phyloP scores from a whole-genome alignment of 768 basidiomycete genomes.

The Amanita pseudoporphyria region DNA sequence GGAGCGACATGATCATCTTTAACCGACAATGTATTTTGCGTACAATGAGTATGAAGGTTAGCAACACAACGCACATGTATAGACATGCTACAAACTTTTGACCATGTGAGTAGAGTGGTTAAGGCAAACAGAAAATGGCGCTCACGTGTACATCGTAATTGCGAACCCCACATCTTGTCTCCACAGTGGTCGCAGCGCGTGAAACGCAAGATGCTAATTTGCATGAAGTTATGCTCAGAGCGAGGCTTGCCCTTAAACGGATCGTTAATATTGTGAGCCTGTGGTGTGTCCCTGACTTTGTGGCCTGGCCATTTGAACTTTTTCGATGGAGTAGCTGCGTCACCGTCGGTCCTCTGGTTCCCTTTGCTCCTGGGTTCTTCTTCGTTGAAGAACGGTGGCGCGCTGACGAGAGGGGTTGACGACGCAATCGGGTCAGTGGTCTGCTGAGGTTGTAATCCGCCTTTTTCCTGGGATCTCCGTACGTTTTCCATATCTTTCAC shows the following conservation, averaged over 20 bases:
- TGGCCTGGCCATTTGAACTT: constrained; percentile 70
- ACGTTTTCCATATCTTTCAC: constrained; percentile 17
- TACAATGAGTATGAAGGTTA: constrained; percentile 57
- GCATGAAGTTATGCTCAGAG: constrained; percentile 81
- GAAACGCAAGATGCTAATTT: constrained; percentile 78
- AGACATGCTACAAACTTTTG: constrained; percentile 68
- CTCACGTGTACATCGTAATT: constrained; percentile 82
- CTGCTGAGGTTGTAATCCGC: constrained; percentile 15
- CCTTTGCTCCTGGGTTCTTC: constrained; percentile 36
- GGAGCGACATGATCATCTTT: constrained; percentile 29
- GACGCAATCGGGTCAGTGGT: not conserved
- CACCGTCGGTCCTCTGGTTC: constrained; percentile 35
- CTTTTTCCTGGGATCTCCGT: constrained; percentile 20
- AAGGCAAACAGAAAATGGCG: constrained; percentile 9
- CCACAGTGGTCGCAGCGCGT: constrained; percentile 92
- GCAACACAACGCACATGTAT: constrained; percentile 83
- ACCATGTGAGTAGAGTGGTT: constrained; percentile 1
- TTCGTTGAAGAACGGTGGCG: constrained; percentile 18
- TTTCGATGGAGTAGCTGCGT: constrained; percentile 39
- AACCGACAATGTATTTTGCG: constrained; percentile 30
- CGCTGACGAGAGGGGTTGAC: constrained; percentile 22
- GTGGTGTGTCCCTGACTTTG: constrained; percentile 31
- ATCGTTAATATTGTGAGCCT: constrained; percentile 21
- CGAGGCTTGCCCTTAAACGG: constrained; percentile 29
- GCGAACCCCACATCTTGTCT: constrained; percentile 99